Percentiles rank a stretch among this genome's conserved stretches.
phyloP scores from a whole-genome alignment of 805 yeast species.

The Cyberlindnera maritima region DNA sequence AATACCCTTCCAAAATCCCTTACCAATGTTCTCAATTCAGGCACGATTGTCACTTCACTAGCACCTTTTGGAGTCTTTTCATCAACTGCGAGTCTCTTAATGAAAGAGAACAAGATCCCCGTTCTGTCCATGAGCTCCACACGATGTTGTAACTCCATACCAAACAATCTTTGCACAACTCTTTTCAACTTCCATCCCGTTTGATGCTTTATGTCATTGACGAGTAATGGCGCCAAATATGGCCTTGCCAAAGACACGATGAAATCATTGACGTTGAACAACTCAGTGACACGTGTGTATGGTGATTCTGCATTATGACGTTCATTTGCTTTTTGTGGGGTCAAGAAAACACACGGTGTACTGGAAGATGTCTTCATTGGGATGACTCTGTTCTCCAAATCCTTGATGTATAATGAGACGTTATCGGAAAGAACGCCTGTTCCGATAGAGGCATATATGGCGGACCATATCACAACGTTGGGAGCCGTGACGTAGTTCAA shows the following conservation, averaged over 20 bases:
- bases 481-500: slow-evolving; percentile 92
- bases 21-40: slow-evolving; percentile 65
- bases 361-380: slow-evolving; percentile 41
- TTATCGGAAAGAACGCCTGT: slow-evolving; percentile 60
- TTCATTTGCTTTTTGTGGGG: slow-evolving; percentile 47
- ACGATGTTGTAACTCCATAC: slow-evolving; percentile 80
- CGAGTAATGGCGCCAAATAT: slow-evolving; percentile 84
- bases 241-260: slow-evolving; percentile 91
- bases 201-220: slow-evolving; percentile 76
- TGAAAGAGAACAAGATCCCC: slow-evolving; percentile 66
- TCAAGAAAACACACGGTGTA: slow-evolving; percentile 29
- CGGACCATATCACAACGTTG: slow-evolving; percentile 85
- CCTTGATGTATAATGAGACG: slow-evolving; percentile 57
- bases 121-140: slow-evolving; percentile 74
- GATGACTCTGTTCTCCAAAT: slow-evolving; percentile 59
- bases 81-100: slow-evolving; percentile 79
- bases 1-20: slow-evolving; percentile 29
- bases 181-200: slow-evolving; percentile 38
- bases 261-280: slow-evolving; percentile 93
- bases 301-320: slow-evolving; percentile 55
- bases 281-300: slow-evolving; percentile 82
- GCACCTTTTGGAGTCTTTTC: slow-evolving; percentile 81
- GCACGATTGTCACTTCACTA: slow-evolving; percentile 87
- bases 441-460: slow-evolving; percentile 82
- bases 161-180: slow-evolving; percentile 37